These are phyloP conservation scores for Blastomyces parvus DNA, from an alignment of 2,329 filamentous ascomycete genomes.

Conservation along the genomic window DNA sequence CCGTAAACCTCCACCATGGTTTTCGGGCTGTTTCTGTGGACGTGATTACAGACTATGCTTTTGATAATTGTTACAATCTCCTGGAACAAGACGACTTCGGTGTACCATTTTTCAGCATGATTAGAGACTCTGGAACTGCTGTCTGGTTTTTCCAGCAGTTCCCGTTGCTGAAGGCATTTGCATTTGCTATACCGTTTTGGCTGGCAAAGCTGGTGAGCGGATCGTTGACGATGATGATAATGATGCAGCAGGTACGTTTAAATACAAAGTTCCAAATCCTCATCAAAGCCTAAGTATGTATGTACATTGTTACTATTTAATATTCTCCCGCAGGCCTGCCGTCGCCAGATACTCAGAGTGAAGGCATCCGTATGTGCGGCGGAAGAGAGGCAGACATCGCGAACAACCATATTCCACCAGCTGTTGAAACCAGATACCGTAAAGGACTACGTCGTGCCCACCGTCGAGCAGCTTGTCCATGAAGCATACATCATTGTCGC, in stretches of 20 bases:
- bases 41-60: slow-evolving; percentile 25
- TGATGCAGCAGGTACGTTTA: too few relatives aligned
- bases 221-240: too few relatives aligned
- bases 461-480: slow-evolving; percentile 12
- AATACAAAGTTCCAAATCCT: slow-evolving; percentile 10
- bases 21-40: slow-evolving; percentile 24
- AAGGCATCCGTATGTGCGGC: background rate
- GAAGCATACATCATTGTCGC: slow-evolving; percentile 22
- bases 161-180: too few relatives aligned
- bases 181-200: too few relatives aligned
- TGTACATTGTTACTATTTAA: background rate
- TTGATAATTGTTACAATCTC: slow-evolving; percentile 18
- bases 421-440: background rate
- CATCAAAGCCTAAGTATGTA: background rate
- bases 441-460: background rate
- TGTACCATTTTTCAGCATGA: too few relatives aligned
- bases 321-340: background rate
- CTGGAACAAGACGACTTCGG: slow-evolving; percentile 16
- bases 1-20: slow-evolving; percentile 19
- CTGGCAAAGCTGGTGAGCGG: too few relatives aligned
- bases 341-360: background rate
- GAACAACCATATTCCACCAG: background rate
- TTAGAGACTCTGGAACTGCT: too few relatives aligned
- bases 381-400: background rate
- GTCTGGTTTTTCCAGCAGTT: too few relatives aligned